Percentiles rank a stretch among this genome's conserved stretches.
Conservation (phyloP, 2,329 filamentous ascomycete genomes). For the Grosmannia serpens region DNA sequence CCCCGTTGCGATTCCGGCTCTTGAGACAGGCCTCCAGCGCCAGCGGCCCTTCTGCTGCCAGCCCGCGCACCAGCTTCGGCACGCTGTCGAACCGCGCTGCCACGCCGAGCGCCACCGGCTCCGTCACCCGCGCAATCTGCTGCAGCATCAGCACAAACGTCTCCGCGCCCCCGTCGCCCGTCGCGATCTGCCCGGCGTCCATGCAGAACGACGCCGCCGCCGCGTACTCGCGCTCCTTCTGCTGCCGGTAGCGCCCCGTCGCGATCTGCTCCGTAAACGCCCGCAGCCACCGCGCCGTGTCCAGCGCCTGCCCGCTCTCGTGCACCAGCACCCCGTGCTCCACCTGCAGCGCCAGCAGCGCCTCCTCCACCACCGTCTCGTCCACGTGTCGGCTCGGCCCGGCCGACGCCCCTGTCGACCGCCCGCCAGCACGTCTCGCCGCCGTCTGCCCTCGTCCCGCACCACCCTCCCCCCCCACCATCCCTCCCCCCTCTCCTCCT, state of each 20-base stretch:
- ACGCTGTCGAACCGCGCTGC: conserved; percentile 48
- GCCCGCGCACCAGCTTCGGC: conserved; percentile 42
- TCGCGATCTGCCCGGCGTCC: conserved; percentile 64
- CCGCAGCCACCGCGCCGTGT: conserved; percentile 62
- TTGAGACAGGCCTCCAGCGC: conserved; percentile 51
- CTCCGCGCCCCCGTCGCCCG: conserved; percentile 52
- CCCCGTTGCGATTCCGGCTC: conserved; percentile 45
- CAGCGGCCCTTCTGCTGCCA: conserved; percentile 47
- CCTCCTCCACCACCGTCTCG: conserved; percentile 59
- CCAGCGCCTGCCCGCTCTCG: conserved; percentile 47
- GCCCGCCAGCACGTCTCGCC: too few relatives aligned
- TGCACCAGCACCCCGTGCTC: conserved; percentile 54
- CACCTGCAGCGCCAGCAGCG: conserved; percentile 58
- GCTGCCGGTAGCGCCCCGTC: conserved; percentile 58
- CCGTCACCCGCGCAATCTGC: conserved; percentile 60
- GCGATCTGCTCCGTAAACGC: conserved; percentile 70
- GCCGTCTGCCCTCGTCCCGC: too few relatives aligned
- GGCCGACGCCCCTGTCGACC: not conserved
- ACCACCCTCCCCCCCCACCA: conserved; percentile 8
- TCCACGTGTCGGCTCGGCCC: conserved; percentile 37
- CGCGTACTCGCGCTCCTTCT: conserved; percentile 33
- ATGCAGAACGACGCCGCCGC: conserved; percentile 61
- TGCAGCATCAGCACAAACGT: conserved; percentile 67
- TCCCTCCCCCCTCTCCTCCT: not conserved
- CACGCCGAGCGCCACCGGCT: conserved; percentile 61